Conservation (phyloP, 1,284 basidiomycete species). For the Ceratorhiza oryzae-sativae region DNA sequence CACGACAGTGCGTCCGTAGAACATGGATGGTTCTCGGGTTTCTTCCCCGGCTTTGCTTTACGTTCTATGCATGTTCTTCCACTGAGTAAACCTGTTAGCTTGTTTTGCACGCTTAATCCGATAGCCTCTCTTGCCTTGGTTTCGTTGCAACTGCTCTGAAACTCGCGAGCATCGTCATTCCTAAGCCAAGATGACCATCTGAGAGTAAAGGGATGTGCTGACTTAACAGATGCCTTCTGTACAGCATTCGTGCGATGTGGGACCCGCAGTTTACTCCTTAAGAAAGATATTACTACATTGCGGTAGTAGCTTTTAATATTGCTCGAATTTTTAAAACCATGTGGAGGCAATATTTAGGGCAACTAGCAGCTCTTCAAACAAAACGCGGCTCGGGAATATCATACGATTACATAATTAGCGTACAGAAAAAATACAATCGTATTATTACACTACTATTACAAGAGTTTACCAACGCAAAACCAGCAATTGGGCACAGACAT, state of each 20-base stretch:
- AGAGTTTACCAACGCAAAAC: neutral
- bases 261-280: too few species aligned
- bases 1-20: constrained; percentile 55
- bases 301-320: too few species aligned
- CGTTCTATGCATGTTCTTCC: neutral
- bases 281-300: too few species aligned
- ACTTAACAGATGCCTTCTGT: neutral
- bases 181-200: neutral
- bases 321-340: too few species aligned
- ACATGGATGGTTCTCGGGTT: constrained; percentile 7
- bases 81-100: constrained; percentile 26
- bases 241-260: neutral
- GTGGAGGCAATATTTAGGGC: too few species aligned
- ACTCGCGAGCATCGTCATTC: neutral
- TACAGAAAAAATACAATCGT: constrained; percentile 6
- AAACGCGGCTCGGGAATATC: neutral
- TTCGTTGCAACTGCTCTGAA: neutral
- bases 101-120: constrained; percentile 17
- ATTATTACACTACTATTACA: constrained; percentile 33
- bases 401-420: neutral
- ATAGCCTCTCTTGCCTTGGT: neutral
- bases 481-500: too few species aligned
- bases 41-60: constrained; percentile 20
- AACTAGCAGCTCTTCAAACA: too few species aligned
- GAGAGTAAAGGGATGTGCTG: neutral